A percentile compares a stretch with the other conserved stretches of the same genome.
Conservation (phyloP, 192 early-diverging fungal species). For the Martensiomyces pterosporus region DNA sequence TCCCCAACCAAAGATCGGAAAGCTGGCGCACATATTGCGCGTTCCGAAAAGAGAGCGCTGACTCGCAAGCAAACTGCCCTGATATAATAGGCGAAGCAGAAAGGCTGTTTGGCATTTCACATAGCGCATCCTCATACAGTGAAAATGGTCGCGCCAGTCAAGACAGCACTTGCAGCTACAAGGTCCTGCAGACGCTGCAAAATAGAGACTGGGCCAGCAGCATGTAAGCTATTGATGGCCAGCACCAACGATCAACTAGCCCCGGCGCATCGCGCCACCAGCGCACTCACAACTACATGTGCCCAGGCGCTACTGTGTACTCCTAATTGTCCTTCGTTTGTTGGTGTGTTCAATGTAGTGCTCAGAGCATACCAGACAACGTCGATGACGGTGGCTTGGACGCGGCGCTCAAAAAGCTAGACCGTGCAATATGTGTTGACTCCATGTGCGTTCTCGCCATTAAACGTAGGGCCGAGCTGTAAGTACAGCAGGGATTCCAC, state of each 20-base stretch:
- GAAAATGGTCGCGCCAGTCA: neutral
- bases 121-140: neutral
- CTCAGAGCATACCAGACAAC: constrained; percentile 10
- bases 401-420: constrained; percentile 9
- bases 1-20: no score
- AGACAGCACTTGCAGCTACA: constrained; percentile 1
- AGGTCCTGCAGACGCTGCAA: constrained; percentile 11
- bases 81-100: constrained; percentile 17
- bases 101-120: constrained; percentile 14
- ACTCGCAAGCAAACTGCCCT: constrained; percentile 11
- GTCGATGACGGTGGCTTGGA: neutral
- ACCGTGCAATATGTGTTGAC: constrained; percentile 14
- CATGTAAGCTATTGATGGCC: neutral
- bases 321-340: no score
- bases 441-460: constrained; percentile 12
- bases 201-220: constrained; percentile 19
- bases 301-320: no score
- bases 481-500: constrained; percentile 8
- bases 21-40: constrained; percentile 19
- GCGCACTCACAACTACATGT: no score
- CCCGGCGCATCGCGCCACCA: no score
- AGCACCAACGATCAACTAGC: neutral
- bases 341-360: no score
- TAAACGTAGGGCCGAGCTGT: constrained; percentile 10
- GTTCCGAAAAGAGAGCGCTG: constrained; percentile 13